Conservation (phyloP, 495 filamentous ascomycete species). For the Neurospora sp. region DNA sequence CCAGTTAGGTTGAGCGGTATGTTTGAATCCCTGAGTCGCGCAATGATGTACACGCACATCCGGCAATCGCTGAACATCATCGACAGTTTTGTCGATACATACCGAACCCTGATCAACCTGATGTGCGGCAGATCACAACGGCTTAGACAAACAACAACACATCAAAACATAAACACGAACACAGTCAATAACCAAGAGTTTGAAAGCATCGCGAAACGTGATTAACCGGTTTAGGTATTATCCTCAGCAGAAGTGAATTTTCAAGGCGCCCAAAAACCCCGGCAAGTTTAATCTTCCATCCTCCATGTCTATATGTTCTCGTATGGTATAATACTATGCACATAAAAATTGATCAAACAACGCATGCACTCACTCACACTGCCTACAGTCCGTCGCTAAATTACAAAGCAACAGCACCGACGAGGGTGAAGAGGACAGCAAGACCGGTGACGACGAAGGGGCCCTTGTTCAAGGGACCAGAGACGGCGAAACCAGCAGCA, state of each 20-base stretch:
- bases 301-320: neutral
- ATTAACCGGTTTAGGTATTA: neutral
- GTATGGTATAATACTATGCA: neutral
- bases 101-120: neutral
- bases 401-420: slow-evolving; percentile 58
- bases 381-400: too few species aligned
- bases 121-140: neutral
- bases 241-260: neutral
- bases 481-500: slow-evolving; percentile 30
- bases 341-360: neutral
- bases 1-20: neutral
- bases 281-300: neutral
- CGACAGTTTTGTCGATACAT: neutral
- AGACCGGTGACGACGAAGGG: slow-evolving; percentile 46
- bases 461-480: slow-evolving; percentile 38
- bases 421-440: slow-evolving; percentile 49
- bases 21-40: neutral
- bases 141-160: neutral
- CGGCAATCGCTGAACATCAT: neutral
- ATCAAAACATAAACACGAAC: neutral
- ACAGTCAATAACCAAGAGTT: neutral
- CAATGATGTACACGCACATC: neutral
- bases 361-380: neutral
- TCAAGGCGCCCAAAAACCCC: neutral
- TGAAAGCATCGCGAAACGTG: neutral